Conservation (phyloP, 2,329 filamentous ascomycete species). For the Xylariaceae sp. region DNA sequence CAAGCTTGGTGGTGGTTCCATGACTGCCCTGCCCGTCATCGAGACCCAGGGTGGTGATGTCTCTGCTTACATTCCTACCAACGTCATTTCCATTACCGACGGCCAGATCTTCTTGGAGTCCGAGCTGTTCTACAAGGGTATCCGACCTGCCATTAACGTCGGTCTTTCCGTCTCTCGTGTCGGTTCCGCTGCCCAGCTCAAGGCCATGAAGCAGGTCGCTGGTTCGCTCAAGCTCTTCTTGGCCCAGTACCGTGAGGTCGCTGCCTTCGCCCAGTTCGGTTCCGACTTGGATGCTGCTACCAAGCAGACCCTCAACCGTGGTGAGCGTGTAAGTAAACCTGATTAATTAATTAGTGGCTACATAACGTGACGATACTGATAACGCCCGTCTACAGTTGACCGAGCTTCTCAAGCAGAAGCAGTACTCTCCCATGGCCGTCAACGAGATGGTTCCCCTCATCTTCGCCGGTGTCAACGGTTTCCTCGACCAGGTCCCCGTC, state of each 20-base stretch:
- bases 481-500: conserved; percentile 84
- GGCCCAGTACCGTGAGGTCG: conserved; percentile 99
- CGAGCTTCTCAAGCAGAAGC: conserved; percentile 99
- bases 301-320: conserved; percentile 96
- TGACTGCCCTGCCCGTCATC: conserved; percentile 95
- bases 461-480: conserved; percentile 98
- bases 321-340: conserved; percentile 77
- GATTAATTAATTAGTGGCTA: background rate
- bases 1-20: conserved; percentile 88
- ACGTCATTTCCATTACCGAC: conserved; percentile 99
- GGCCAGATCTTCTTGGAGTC: conserved; percentile 99
- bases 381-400: conserved; percentile 54
- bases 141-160: conserved; percentile 99
- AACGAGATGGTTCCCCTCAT: conserved; percentile 99
- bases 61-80: conserved; percentile 99
- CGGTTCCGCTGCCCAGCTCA: conserved; percentile 98
- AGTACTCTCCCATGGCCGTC: conserved; percentile 97
- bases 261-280: conserved; percentile 99
- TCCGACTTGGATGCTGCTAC: conserved; percentile 98
- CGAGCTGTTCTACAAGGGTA: conserved; percentile 99
- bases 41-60: conserved; percentile 99
- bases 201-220: conserved; percentile 99
- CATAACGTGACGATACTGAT: conserved; percentile 18
- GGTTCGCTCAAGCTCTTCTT: conserved; percentile 99
- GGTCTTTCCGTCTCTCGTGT: conserved; percentile 99